These are phyloP conservation scores for Mycosarcoma maydis DNA, from an alignment of 1,284 basidiomycete species.

Conservation along the genomic window DNA sequence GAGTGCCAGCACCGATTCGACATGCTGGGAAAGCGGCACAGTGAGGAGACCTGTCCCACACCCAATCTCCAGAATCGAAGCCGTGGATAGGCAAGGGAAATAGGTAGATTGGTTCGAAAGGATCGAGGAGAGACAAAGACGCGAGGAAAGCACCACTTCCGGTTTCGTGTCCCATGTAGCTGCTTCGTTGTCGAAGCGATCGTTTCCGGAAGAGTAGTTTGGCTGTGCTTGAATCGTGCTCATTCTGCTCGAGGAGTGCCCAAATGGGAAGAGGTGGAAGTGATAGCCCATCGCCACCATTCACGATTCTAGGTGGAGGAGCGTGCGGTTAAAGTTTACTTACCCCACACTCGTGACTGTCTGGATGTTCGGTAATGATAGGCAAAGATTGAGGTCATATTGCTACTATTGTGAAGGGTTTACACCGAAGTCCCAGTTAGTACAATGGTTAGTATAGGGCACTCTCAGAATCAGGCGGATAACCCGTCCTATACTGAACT, in stretches of 20 bases:
- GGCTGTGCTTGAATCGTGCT: conserved; percentile 2
- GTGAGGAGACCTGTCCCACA: conserved; percentile 44
- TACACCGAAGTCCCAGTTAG: conserved; percentile 24
- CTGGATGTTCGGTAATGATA: too few relatives aligned
- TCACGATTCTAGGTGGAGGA: too few relatives aligned
- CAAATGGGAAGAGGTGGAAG: background rate
- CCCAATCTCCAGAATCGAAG: conserved; percentile 34
- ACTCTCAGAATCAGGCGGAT: conserved; percentile 13
- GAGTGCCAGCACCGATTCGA: conserved; percentile 16
- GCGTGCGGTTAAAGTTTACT: background rate
- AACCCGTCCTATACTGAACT: background rate
- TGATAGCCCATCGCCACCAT: too few relatives aligned
- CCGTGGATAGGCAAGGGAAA: conserved; percentile 9
- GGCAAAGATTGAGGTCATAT: too few relatives aligned
- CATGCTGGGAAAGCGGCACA: conserved; percentile 25
- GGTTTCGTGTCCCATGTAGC: conserved; percentile 41
- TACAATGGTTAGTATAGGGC: conserved; percentile 48
- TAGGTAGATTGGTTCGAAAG: conserved; percentile 4
- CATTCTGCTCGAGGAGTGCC: background rate
- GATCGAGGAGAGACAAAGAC: conserved; percentile 25
- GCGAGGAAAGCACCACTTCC: conserved; percentile 35
- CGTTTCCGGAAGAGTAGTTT: conserved; percentile 48
- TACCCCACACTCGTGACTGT: conserved; percentile 22
- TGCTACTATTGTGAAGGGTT: too few relatives aligned
- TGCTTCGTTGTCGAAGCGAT: conserved; percentile 41